These are phyloP conservation scores for Jatropha multifida DNA, from an alignment of 441 rosid species.

Conservation along the genomic window DNA sequence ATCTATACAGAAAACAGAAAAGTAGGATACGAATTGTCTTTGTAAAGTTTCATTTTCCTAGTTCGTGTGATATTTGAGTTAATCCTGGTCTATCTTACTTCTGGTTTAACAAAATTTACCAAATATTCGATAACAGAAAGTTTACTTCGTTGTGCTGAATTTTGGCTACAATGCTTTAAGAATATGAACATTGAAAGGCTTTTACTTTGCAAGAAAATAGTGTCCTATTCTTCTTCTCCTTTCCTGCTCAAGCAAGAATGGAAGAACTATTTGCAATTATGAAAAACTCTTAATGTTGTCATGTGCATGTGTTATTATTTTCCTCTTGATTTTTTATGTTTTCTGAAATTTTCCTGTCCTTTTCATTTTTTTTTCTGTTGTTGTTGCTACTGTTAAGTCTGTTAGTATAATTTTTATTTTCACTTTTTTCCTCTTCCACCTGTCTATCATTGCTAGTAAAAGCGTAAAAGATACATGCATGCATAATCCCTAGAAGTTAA, in stretches of 20 bases:
- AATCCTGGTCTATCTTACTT: background rate
- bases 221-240: background rate
- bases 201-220: conserved; percentile 8
- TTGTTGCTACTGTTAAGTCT: too few relatives aligned
- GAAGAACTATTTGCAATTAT: background rate
- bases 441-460: background rate
- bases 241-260: background rate
- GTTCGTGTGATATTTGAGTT: background rate
- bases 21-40: background rate
- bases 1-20: background rate
- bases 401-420: background rate
- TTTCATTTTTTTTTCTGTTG: background rate
- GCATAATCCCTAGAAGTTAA: background rate
- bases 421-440: background rate
- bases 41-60: background rate
- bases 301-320: background rate
- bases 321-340: background rate
- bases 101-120: background rate
- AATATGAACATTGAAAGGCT: background rate
- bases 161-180: too few relatives aligned
- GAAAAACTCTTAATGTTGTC: background rate
- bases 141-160: too few relatives aligned
- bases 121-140: background rate
- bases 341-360: background rate
- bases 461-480: background rate